Evolutionary conservation across 169 alveolate species (phyloP), one percentile per base, ranked within the genome.

Genomic region (Theileria orientalis): DNA sequence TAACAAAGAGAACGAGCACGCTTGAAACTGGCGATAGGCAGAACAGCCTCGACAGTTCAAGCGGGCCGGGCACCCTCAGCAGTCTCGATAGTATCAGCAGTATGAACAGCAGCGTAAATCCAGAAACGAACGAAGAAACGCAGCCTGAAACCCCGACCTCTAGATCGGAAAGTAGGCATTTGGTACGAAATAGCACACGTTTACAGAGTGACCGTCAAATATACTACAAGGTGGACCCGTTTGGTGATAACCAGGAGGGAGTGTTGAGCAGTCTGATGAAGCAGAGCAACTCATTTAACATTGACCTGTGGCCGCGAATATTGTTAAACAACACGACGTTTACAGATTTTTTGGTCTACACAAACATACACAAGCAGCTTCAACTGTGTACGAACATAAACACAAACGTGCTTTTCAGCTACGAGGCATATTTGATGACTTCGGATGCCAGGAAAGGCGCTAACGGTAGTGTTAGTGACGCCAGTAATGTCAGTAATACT

Each of bases 231-330:
- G n/a, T 60, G 46, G 11, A 25, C 46, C 69, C 69, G 5, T 60
- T 60, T 56, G 41, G 37, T 3, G 66, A 56, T 2, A 32, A 30
- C 1, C 16, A 37, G 7, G 37, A 19, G 33, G 21, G 6, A 27
- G 41, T 27, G 37, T 27, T n/a, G 19, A 25, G 21, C 16, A 32
- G 54, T 16, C 52, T 74, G 30, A 40, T 32, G 23, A 27, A 29
- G 16, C 69, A 72, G 7, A 73, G 57, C 33, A 66, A 33, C 9
- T 49, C 64, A 29, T 74, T 69, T 42, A 70, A 69, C 16, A 40
- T 82, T n/a, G 89, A 82, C 49, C n/a, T 73, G 49, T 82, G 84
- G 78, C 89, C 89, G 49, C 74, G 73, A 25, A n/a, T 82, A 1
- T 11, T 82, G 37, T 73, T 49, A 23, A 56, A 56, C 25, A 56